phyloP scores from a whole-genome alignment of 2,329 filamentous ascomycete species.

The Penicillium occitanis region DNA sequence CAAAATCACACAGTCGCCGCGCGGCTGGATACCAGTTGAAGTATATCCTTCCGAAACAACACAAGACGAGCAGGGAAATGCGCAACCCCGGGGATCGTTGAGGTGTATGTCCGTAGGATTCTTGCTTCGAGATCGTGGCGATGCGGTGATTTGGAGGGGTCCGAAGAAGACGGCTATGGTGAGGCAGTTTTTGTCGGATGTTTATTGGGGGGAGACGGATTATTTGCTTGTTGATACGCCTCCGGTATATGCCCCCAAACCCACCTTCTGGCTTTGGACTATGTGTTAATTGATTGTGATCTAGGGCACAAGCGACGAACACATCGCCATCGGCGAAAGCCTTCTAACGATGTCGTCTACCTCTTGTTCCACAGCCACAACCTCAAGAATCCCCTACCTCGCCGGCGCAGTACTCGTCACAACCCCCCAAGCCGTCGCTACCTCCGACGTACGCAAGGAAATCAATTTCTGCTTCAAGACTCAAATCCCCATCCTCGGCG shows the following conservation, averaged over 20 bases:
- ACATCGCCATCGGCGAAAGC: slow-evolving; percentile 90
- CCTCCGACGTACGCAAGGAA: slow-evolving; percentile 91
- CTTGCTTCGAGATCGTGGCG: slow-evolving; percentile 74
- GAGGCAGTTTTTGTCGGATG: slow-evolving; percentile 88
- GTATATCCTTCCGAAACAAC: slow-evolving; percentile 64
- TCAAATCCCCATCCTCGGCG: slow-evolving; percentile 74
- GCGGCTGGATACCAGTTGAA: slow-evolving; percentile 86
- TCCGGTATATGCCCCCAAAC: slow-evolving; percentile 53
- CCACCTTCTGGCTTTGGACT: neutral
- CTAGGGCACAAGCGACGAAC: slow-evolving; percentile 69
- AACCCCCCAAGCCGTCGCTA: slow-evolving; percentile 90
- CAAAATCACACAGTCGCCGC: slow-evolving; percentile 87
- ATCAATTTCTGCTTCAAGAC: slow-evolving; percentile 91
- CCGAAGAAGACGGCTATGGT: slow-evolving; percentile 99
- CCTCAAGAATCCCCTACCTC: slow-evolving; percentile 57
- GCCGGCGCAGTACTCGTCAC: slow-evolving; percentile 92
- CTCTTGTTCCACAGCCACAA: slow-evolving; percentile 24
- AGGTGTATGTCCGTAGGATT: slow-evolving; percentile 91
- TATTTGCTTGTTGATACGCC: slow-evolving; percentile 94
- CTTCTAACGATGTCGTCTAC: slow-evolving; percentile 55
- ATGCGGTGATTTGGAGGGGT: slow-evolving; percentile 95
- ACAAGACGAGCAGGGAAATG: slow-evolving; percentile 19
- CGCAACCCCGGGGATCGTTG: slow-evolving; percentile 40
- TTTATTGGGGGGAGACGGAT: slow-evolving; percentile 83
- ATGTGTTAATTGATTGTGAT: neutral